Percentiles rank a stretch among this genome's conserved stretches.
These are phyloP conservation scores for Microbotryum lychnidis-dioicae DNA, from an alignment of 1,284 basidiomycete genomes.

Conservation along the genomic window DNA sequence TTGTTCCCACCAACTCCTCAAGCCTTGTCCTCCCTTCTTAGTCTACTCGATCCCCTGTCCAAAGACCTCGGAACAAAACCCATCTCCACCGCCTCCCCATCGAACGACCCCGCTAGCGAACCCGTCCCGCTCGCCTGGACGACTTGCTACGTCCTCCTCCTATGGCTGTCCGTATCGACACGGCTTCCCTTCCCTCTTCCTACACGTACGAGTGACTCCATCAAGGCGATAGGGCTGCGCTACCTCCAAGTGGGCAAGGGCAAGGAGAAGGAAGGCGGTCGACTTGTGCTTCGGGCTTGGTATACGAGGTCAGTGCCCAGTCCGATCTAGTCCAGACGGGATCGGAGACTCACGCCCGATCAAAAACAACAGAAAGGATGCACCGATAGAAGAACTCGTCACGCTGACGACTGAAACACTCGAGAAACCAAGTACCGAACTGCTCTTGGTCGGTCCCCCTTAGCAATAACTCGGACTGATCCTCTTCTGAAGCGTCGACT, in stretches of 20 bases:
- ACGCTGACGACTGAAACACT: neutral
- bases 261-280: constrained; percentile 71
- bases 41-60: constrained; percentile 49
- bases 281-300: constrained; percentile 59
- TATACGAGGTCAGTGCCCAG: constrained; percentile 57
- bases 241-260: constrained; percentile 58
- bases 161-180: constrained; percentile 90
- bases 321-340: no score
- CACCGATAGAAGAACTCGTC: no score
- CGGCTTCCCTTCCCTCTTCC: constrained; percentile 86
- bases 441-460: neutral
- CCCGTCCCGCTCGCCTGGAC: constrained; percentile 54
- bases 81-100: constrained; percentile 41
- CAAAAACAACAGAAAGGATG: no score
- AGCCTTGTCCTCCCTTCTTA: constrained; percentile 67
- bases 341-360: no score
- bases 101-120: neutral
- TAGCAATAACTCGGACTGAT: neutral
- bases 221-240: constrained; percentile 56
- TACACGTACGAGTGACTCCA: constrained; percentile 44
- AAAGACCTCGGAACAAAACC: no score
- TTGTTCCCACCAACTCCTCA: constrained; percentile 84
- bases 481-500: neutral
- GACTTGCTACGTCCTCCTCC: constrained; percentile 69
- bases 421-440: neutral